A percentile compares a stretch with the other conserved stretches of the same genome.
phyloP scores from a whole-genome alignment of 345 rosid genomes.

The Citrus cavaleriei region DNA sequence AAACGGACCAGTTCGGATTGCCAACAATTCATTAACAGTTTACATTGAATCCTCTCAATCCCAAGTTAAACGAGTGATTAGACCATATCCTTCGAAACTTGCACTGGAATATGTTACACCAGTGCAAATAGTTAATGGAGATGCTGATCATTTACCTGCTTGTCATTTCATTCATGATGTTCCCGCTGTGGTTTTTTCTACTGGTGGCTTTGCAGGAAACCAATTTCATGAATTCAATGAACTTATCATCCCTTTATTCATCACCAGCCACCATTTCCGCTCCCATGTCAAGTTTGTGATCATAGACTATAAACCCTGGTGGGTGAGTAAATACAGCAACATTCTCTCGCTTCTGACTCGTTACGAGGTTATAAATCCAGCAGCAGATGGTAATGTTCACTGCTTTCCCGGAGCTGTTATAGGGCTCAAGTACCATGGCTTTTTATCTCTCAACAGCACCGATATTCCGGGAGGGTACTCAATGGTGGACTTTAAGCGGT shows the following conservation, averaged over 20 bases:
- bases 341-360: constrained; percentile 19
- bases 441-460: constrained; percentile 20
- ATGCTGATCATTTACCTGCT: constrained; percentile 8
- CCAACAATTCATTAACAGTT: constrained; percentile 14
- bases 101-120: constrained; percentile 13
- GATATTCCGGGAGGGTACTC: constrained; percentile 31
- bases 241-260: constrained; percentile 41
- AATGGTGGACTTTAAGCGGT: constrained; percentile 37
- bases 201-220: constrained; percentile 34
- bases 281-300: constrained; percentile 29
- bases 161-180: constrained; percentile 23
- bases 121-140: constrained; percentile 24
- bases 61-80: not conserved
- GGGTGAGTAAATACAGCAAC: constrained; percentile 34
- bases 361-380: constrained; percentile 27
- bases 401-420: constrained; percentile 43
- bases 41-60: constrained; percentile 19
- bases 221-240: constrained; percentile 42
- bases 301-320: constrained; percentile 27
- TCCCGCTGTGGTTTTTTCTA: constrained; percentile 37
- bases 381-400: constrained; percentile 23
- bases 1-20: constrained; percentile 25
- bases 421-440: constrained; percentile 32
- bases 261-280: constrained; percentile 32
- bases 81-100: constrained; percentile 30